Evolutionary conservation across 129 eudicot species (phyloP).

Genomic region (Smallanthus sonchifolius): DNA sequence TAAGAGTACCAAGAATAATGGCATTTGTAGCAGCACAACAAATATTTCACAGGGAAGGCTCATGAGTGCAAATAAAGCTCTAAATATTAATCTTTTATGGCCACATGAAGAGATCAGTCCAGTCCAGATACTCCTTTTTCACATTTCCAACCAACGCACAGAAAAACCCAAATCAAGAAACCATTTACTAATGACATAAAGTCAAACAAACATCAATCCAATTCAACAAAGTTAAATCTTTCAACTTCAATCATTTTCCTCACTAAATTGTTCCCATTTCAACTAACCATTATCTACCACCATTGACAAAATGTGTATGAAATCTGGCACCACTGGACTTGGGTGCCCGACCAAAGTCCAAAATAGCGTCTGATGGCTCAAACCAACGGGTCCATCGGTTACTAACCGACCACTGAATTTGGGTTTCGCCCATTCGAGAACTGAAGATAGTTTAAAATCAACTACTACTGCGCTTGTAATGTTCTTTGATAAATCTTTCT

Average conservation of each 20-base stretch:
- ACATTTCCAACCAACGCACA: constrained; percentile 20
- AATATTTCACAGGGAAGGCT: constrained; percentile 21
- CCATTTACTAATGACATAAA: constrained; percentile 4
- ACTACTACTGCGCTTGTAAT: constrained; percentile 70
- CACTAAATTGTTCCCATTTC: constrained; percentile 19
- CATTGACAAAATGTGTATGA: constrained; percentile 36
- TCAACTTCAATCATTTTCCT: constrained; percentile 42
- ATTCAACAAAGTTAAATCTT: constrained; percentile 28
- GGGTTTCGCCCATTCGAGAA: background rate
- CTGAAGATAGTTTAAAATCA: background rate
- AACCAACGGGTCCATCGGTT: constrained; percentile 7
- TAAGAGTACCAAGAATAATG: background rate
- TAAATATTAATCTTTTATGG: constrained; percentile 12
- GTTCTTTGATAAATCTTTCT: constrained; percentile 65
- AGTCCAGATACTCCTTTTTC: constrained; percentile 24
- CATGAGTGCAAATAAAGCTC: constrained; percentile 11
- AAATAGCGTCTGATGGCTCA: background rate
- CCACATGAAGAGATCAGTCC: constrained; percentile 14
- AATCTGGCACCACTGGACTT: constrained; percentile 6
- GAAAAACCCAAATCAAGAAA: constrained; percentile 27
- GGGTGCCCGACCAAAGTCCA: constrained; percentile 4
- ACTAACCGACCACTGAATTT: constrained; percentile 4
- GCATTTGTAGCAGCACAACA: constrained; percentile 4
- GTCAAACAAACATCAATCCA: constrained; percentile 17
- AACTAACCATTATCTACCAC: constrained; percentile 34